Evolutionary conservation across 768 basidiomycete genomes (phyloP).

Genomic region (Daedaleopsis sinensis): DNA sequence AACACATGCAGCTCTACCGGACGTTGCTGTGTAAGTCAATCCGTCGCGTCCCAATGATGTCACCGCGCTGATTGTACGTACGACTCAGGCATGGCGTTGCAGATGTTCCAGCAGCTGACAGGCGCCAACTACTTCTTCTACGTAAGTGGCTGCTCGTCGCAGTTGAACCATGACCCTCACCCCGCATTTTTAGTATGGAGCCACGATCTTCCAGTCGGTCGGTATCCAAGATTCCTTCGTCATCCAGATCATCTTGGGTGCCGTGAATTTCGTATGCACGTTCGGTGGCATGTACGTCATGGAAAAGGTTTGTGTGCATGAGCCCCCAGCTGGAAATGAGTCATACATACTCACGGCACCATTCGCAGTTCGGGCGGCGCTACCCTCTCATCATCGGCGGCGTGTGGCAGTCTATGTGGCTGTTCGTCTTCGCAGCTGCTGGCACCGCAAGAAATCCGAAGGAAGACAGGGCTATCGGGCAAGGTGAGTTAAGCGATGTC

Average conservation of each 20-base stretch:
- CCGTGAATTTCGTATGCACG: constrained; percentile 72
- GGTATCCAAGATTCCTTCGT: constrained; percentile 69
- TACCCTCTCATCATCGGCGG: constrained; percentile 68
- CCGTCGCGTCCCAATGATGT: no score
- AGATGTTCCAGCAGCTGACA: constrained; percentile 73
- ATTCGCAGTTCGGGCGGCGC: constrained; percentile 60
- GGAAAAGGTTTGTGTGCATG: constrained; percentile 50
- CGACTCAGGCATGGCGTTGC: constrained; percentile 55
- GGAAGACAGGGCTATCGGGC: constrained; percentile 51
- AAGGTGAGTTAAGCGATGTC: constrained; percentile 38
- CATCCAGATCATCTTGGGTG: constrained; percentile 76
- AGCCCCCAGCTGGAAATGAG: neutral
- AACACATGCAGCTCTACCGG: constrained; percentile 63
- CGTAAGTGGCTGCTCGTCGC: constrained; percentile 20
- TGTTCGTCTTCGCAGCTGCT: constrained; percentile 74
- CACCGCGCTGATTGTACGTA: constrained; percentile 3
- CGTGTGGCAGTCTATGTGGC: constrained; percentile 69
- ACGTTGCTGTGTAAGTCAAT: constrained; percentile 49
- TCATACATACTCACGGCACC: neutral
- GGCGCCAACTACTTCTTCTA: constrained; percentile 76
- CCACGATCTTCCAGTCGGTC: constrained; percentile 68
- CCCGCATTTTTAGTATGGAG: constrained; percentile 38
- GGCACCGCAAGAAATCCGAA: constrained; percentile 64
- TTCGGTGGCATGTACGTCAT: constrained; percentile 76
- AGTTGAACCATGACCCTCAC: neutral